Base-by-base conservation (phyloP, 352 stramenopile species). In the Globisporangium parvum region DNA sequence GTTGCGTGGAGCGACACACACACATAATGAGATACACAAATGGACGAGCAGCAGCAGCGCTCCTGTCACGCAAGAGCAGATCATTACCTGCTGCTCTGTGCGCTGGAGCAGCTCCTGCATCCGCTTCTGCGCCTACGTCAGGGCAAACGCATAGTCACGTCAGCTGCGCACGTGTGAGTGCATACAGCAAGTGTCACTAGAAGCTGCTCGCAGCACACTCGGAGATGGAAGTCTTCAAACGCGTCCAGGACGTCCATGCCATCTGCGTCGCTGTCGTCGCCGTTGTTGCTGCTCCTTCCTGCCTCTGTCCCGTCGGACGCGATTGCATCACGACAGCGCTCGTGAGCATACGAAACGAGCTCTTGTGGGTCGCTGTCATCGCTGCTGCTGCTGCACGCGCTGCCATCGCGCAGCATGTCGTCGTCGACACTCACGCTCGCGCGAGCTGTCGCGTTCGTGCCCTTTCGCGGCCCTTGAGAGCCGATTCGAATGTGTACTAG, bases 151-250 rank as follows among this genome's bases (percentile, higher is more conserved):
- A 28, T 3, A 28, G 3, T 47, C 21, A 21, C 15, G 24, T 39
- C 3, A 39, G 46, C 20, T 35, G 15, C n/a, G 12, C 14, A 42
- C 39, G 39, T 12, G 3, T 45, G 18, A 20, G 41, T 21, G 23
- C 41, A 51, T 4, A n/a, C 6, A 11, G 31, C 31, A 51, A 2
- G 23, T 4, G 21, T 0, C 23, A 6, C n/a, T 2, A 42, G 6
- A 15, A 17, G 18, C 9, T 17, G 18, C 9, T 17, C 20, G 51
- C 23, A 11, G 18, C 42, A 31, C 26, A 83, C 76, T 53, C 65
- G 64, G n/a, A 67, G 60, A 56, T 77, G 72, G 63, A 87, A 87
- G 56, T 71, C 66, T 56, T 70, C 65, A 51, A 87, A 87, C 10
- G 73, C 69, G 31, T 82, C 69, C 9, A 78, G 63, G 40, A 87